A percentile compares a stretch with the other conserved stretches of the same genome.
Evolutionary conservation across 2,329 filamentous ascomycete genomes (phyloP).

Genomic region (Fusarium transvaalense): DNA sequence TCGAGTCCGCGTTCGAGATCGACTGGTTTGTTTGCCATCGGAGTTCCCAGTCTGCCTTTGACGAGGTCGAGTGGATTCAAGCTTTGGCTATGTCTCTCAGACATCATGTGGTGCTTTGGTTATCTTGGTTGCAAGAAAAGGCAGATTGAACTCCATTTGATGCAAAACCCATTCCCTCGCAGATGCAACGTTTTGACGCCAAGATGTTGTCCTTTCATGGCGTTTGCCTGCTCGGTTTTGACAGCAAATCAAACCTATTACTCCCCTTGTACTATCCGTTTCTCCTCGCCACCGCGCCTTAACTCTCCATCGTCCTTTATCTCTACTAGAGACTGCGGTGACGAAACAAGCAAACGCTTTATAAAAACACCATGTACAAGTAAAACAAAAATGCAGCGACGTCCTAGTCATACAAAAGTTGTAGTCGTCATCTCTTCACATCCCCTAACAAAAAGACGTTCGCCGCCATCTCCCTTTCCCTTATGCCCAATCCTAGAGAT

Average conservation of each 20-base stretch:
- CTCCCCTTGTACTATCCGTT: constrained; percentile 34
- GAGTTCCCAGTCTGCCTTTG: constrained; percentile 48
- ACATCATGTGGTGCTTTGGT: constrained; percentile 43
- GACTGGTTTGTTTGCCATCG: constrained; percentile 39
- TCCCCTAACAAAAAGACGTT: constrained; percentile 41
- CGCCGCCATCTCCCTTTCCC: constrained; percentile 46
- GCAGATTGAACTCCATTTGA: constrained; percentile 49
- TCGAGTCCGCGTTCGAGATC: constrained; percentile 48
- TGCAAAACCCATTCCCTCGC: constrained; percentile 45
- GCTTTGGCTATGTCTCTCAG: constrained; percentile 47
- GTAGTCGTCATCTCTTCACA: constrained; percentile 40
- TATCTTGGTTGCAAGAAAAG: constrained; percentile 42
- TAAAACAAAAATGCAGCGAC: constrained; percentile 39
- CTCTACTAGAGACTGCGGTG: constrained; percentile 12
- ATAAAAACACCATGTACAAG: constrained; percentile 37
- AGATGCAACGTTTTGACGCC: constrained; percentile 37
- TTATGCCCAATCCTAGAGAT: constrained; percentile 56
- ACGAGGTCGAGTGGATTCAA: constrained; percentile 50
- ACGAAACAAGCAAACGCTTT: constrained; percentile 27
- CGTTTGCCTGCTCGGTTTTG: constrained; percentile 44
- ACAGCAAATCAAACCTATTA: constrained; percentile 48
- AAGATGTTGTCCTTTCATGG: constrained; percentile 30
- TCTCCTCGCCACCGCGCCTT: constrained; percentile 17
- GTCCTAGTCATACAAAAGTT: constrained; percentile 53
- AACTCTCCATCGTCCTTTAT: constrained; percentile 14